Evolutionary conservation across 805 yeast genomes (phyloP).

Genomic region (Sugiyamaella lignohabitans): DNA sequence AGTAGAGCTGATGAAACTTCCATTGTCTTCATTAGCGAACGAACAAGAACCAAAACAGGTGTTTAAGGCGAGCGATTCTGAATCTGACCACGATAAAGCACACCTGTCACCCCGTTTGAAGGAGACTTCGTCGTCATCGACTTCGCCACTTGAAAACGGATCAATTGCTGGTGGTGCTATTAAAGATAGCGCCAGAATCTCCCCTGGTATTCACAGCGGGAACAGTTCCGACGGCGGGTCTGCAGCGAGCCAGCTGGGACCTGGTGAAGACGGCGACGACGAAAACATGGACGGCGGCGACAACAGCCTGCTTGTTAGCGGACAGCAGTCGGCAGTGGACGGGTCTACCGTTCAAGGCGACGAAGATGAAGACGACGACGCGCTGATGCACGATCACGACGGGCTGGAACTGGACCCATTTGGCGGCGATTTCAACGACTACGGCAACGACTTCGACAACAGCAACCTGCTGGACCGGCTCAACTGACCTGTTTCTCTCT

Average conservation of each 20-base stretch:
- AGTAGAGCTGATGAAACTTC: background rate
- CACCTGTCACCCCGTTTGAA: no score
- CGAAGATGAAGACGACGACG: background rate
- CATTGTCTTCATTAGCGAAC: background rate
- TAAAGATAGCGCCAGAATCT: no score
- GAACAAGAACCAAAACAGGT: background rate
- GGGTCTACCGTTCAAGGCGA: background rate
- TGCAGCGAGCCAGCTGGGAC: background rate
- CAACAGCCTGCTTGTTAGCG: background rate
- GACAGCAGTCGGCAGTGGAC: no score
- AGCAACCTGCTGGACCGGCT: slow-evolving; percentile 4
- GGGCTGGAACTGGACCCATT: slow-evolving; percentile 10
- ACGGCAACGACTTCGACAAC: slow-evolving; percentile 9
- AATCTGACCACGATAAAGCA: background rate
- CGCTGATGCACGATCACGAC: background rate
- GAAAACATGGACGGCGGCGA: background rate
- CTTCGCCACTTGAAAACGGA: no score
- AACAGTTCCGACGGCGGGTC: background rate
- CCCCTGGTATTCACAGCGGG: no score
- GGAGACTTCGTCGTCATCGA: background rate
- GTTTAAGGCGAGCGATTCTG: no score
- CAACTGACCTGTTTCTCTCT: background rate
- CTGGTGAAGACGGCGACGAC: background rate
- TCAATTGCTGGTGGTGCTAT: no score
- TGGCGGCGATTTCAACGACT: slow-evolving; percentile 7